Percentiles rank a stretch among this genome's conserved stretches.
Conservation (phyloP, 352 stramenopile species). For the Phytophthora litchii region DNA sequence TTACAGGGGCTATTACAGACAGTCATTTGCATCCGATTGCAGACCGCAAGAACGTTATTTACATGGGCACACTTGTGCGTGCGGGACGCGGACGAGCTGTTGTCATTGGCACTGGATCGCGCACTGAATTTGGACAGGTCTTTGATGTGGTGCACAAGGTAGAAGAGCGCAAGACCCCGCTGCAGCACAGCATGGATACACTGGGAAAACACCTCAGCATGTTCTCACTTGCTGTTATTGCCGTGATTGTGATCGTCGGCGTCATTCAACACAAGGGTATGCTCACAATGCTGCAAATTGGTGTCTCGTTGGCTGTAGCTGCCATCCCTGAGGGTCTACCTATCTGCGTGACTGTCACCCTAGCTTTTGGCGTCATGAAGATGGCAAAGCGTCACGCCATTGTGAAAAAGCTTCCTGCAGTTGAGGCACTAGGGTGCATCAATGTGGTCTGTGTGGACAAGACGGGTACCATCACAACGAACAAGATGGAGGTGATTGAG, state of each 20-base stretch:
- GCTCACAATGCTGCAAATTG: constrained; percentile 96
- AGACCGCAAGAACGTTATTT: constrained; percentile 93
- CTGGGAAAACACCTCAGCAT: constrained; percentile 95
- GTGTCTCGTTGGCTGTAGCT: constrained; percentile 87
- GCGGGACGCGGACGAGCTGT: constrained; percentile 92
- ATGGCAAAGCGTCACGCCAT: constrained; percentile 89
- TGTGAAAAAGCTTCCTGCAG: constrained; percentile 88
- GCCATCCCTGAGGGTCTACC: constrained; percentile 81
- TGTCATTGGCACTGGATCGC: constrained; percentile 93
- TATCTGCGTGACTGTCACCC: constrained; percentile 83
- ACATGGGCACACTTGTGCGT: constrained; percentile 96
- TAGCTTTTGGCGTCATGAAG: constrained; percentile 85
- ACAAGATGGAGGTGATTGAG: constrained; percentile 88
- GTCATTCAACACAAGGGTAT: constrained; percentile 92
- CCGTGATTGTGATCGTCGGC: constrained; percentile 93
- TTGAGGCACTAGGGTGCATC: constrained; percentile 89
- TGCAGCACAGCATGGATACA: constrained; percentile 96
- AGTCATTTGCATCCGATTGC: constrained; percentile 75
- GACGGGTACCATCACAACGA: constrained; percentile 94
- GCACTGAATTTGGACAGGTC: constrained; percentile 97
- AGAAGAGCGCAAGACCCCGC: constrained; percentile 92
- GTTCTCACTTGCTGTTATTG: constrained; percentile 93
- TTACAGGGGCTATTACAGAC: constrained; percentile 63
- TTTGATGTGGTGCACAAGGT: constrained; percentile 95
- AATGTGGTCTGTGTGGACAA: constrained; percentile 95